Conservation (phyloP, 2,329 filamentous ascomycete genomes). For the Penicillium sp. region DNA sequence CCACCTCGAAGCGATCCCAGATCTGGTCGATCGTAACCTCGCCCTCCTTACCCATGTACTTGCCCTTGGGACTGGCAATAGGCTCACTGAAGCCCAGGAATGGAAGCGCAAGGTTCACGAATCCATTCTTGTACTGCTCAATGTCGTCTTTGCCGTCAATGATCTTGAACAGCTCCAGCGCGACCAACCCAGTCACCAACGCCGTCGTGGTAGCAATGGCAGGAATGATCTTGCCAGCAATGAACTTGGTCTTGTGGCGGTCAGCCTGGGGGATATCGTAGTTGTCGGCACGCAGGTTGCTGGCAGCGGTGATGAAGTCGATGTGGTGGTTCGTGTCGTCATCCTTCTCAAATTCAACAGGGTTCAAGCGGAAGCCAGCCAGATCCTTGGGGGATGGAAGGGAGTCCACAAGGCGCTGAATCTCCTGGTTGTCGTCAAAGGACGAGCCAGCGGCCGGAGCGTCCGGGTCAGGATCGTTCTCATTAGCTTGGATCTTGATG, state of each 20-base stretch:
- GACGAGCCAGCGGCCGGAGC: constrained; percentile 48
- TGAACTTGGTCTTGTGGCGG: constrained; percentile 97
- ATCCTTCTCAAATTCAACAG: constrained; percentile 97
- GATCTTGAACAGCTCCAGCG: constrained; percentile 91
- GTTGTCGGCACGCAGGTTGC: constrained; percentile 92
- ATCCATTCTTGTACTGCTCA: constrained; percentile 98
- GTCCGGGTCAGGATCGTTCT: constrained; percentile 90
- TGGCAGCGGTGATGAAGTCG: constrained; percentile 95
- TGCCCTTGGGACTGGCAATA: constrained; percentile 85
- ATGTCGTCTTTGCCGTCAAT: constrained; percentile 92
- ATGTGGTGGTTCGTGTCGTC: constrained; percentile 97
- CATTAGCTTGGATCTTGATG: constrained; percentile 93
- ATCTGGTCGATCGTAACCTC: constrained; percentile 87
- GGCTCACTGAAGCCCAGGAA: constrained; percentile 99
- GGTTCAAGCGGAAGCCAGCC: constrained; percentile 76
- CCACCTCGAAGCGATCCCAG: constrained; percentile 92
- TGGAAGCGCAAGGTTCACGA: constrained; percentile 87
- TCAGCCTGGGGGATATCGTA: constrained; percentile 93
- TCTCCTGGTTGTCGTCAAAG: constrained; percentile 65
- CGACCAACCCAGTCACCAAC: constrained; percentile 83
- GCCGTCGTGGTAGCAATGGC: constrained; percentile 97
- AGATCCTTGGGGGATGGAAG: constrained; percentile 75
- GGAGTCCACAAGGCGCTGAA: constrained; percentile 61
- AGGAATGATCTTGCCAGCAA: constrained; percentile 97
- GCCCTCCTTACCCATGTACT: constrained; percentile 68